Base-by-base conservation (phyloP, 352 stramenopile genomes). In the Proteromonas lacertae region DNA sequence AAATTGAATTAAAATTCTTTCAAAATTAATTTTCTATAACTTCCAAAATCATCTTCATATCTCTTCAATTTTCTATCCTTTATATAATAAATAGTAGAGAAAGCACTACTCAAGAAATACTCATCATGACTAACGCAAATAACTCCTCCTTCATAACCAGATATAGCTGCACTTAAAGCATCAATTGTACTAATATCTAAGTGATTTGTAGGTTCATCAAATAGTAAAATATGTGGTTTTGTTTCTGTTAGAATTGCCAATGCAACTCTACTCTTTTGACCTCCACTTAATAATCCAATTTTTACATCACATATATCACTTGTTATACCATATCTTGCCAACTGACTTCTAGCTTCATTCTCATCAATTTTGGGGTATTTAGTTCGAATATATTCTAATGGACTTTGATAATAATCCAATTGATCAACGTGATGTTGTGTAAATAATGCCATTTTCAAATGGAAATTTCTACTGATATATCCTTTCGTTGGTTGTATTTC, bases 61-160 rank as follows among this genome's bases (percentile, higher is more conserved):
- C n/a, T n/a, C n/a, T n/a, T n/a, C n/a, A n/a, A n/a, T n/a, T n/a
- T n/a, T n/a, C n/a, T n/a, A n/a, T n/a, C n/a, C n/a, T n/a, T n/a
- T n/a, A n/a, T n/a, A n/a, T n/a, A n/a, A n/a, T n/a, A n/a, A n/a
- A n/a, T n/a, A n/a, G n/a, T n/a, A n/a, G n/a, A n/a, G n/a, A n/a
- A n/a, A n/a, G n/a, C n/a, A n/a, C n/a, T n/a, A n/a, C n/a, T n/a
- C n/a, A 95, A 83, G 46, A 95, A 95, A 53, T 91, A 71, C 60
- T 92, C 70, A 59, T 95, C 79, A 56, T 95, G 81, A 40, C 66
- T 88, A 8, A 95, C 75, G 33, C 91, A 63, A 24, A 95, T 59
- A 9, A 93, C 62, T 21, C 77, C 81, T 32, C 80, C 80, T 50
- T 78, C 76, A 56, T 81, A 92, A 41, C 74, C 64, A 29, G 70